A percentile compares a stretch with the other conserved stretches of the same genome.
phyloP scores from a whole-genome alignment of 2,329 filamentous ascomycete species.

The Pseudomassariella vexata region DNA sequence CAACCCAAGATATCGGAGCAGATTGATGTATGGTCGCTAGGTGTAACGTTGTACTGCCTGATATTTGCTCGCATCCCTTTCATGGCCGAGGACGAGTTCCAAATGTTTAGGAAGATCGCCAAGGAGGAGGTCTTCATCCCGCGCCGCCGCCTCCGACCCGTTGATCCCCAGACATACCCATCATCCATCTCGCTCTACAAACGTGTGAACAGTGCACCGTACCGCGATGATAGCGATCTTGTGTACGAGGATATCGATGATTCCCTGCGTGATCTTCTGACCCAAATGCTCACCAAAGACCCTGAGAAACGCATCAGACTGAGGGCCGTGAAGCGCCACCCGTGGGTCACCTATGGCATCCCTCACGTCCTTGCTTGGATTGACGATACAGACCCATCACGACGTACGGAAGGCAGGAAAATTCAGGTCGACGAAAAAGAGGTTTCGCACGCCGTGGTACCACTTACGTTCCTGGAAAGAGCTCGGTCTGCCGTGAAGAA shows the following conservation, averaged over 20 bases:
- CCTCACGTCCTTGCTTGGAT: conserved; percentile 74
- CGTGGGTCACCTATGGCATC: conserved; percentile 81
- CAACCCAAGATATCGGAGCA: conserved; percentile 81
- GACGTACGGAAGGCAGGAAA: conserved; percentile 70
- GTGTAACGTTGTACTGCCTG: conserved; percentile 92
- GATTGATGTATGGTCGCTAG: conserved; percentile 96
- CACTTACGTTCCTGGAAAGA: conserved; percentile 79
- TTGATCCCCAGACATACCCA: conserved; percentile 54
- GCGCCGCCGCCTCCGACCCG: conserved; percentile 71
- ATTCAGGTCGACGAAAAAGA: conserved; percentile 92
- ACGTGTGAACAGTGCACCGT: conserved; percentile 57
- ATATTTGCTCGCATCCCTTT: conserved; percentile 93
- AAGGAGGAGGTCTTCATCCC: conserved; percentile 92
- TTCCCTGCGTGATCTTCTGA: conserved; percentile 71
- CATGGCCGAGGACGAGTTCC: conserved; percentile 83
- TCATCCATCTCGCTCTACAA: conserved; percentile 49
- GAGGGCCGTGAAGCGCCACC: conserved; percentile 87
- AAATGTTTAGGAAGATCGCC: conserved; percentile 86
- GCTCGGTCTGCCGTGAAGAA: conserved; percentile 74
- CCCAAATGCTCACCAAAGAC: conserved; percentile 79
- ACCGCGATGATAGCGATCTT: conserved; percentile 71
- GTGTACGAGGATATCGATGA: conserved; percentile 83
- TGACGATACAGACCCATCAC: conserved; percentile 85
- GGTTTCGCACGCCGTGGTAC: conserved; percentile 83
- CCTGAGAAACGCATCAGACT: conserved; percentile 83